Evolutionary conservation across 371 early-diverging fungal genomes (phyloP).

Genomic region (Mucor piriformis): DNA sequence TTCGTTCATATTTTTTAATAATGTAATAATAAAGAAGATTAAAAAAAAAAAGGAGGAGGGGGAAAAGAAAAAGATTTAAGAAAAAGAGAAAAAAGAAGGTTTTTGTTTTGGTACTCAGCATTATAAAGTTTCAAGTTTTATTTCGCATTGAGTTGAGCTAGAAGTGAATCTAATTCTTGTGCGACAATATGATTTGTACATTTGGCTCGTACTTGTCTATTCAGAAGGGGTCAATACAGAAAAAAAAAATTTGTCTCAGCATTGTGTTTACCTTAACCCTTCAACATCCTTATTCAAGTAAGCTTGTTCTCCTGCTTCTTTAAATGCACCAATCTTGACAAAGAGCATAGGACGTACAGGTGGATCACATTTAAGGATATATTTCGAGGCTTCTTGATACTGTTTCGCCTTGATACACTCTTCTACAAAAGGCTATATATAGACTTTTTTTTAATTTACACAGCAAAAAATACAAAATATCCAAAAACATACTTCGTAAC

Average conservation of each 20-base stretch:
- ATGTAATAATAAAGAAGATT: not conserved
- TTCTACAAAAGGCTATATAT: constrained; percentile 76
- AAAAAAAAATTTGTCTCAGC: not conserved
- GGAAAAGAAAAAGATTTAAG: not conserved
- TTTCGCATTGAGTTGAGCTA: constrained; percentile 54
- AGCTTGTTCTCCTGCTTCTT: constrained; percentile 82
- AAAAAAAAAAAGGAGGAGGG: not conserved
- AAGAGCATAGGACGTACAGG: constrained; percentile 69
- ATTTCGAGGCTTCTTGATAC: constrained; percentile 78
- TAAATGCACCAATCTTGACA: constrained; percentile 75
- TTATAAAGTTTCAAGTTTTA: constrained; percentile 19
- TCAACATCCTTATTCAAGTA: constrained; percentile 68
- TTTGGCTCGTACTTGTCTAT: constrained; percentile 56
- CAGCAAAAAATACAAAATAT: too few species aligned
- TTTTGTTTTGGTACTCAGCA: not conserved
- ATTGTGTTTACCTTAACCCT: constrained; percentile 52
- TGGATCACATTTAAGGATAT: constrained; percentile 77
- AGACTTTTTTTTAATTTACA: too few species aligned
- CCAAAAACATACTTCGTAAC: constrained; percentile 62
- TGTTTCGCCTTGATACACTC: constrained; percentile 80
- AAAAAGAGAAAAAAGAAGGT: not conserved
- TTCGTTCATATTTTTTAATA: not conserved
- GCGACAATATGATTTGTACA: constrained; percentile 57
- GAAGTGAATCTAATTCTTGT: constrained; percentile 56
- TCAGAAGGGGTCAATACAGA: too few species aligned